Conservation (phyloP, 2,329 filamentous ascomycete species). For the Ceratocystis colombiana region DNA sequence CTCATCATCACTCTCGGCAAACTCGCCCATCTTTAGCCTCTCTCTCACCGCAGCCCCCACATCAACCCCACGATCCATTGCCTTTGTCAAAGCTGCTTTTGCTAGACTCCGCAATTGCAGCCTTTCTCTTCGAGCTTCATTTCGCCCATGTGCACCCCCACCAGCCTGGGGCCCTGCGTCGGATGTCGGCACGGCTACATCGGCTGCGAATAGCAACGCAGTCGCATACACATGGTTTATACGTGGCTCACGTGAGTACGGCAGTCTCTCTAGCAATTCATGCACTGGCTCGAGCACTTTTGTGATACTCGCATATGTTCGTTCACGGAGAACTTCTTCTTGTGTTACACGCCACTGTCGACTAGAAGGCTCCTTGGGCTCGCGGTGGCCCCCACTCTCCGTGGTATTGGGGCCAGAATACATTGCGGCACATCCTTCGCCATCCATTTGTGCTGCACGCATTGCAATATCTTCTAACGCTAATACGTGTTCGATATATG, state of each 20-base stretch:
- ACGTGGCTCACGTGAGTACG: conserved; percentile 57
- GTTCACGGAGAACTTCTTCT: conserved; percentile 25
- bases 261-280: conserved; percentile 55
- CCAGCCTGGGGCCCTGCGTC: conserved; percentile 27
- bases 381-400: no score
- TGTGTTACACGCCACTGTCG: background rate
- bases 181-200: conserved; percentile 45
- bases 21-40: conserved; percentile 29
- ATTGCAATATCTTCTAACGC: conserved; percentile 28
- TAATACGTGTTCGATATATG: conserved; percentile 49
- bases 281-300: conserved; percentile 62
- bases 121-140: conserved; percentile 22
- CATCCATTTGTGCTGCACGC: conserved; percentile 18
- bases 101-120: conserved; percentile 33
- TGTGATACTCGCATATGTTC: conserved; percentile 49
- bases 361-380: background rate
- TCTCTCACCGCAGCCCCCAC: conserved; percentile 32
- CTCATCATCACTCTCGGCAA: conserved; percentile 11
- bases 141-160: conserved; percentile 28
- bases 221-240: conserved; percentile 63
- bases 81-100: conserved; percentile 34
- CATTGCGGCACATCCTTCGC: background rate
- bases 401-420: no score
- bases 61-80: conserved; percentile 31
- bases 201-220: conserved; percentile 63